Percentiles rank a stretch among this genome's conserved stretches.
These are phyloP conservation scores for Hypoxylon sp. DNA, from an alignment of 2,329 filamentous ascomycete genomes.

Conservation along the genomic window DNA sequence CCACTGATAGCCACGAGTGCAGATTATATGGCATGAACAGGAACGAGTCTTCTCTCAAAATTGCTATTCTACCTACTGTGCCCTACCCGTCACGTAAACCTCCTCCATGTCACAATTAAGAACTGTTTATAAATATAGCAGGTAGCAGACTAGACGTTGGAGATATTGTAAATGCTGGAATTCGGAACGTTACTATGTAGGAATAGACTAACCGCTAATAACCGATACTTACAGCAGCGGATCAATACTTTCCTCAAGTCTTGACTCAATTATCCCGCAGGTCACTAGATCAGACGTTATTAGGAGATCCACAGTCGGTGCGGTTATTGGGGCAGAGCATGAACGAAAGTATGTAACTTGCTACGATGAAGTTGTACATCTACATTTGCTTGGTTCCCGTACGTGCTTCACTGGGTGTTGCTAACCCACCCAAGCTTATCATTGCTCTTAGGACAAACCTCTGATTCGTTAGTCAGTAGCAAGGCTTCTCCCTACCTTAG, in stretches of 20 bases:
- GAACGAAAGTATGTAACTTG: neutral
- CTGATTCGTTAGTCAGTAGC: neutral
- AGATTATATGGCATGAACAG: no score
- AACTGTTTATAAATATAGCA: no score
- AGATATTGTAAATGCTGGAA: neutral
- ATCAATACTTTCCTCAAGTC: neutral
- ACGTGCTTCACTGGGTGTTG: neutral
- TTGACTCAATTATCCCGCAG: neutral
- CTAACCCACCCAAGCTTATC: neutral
- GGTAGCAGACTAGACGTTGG: neutral
- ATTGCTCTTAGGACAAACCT: neutral
- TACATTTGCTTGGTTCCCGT: neutral
- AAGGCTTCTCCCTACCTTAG: neutral
- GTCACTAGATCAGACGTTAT: neutral
- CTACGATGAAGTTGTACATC: neutral
- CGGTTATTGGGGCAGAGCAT: neutral
- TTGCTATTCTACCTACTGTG: no score
- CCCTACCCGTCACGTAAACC: no score
- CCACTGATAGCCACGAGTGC: no score
- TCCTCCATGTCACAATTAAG: no score
- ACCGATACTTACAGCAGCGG: neutral
- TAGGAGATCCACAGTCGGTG: neutral
- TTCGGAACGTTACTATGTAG: neutral
- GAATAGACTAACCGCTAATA: neutral
- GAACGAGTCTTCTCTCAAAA: no score